Evolutionary conservation across 2,329 filamentous ascomycete species (phyloP), one percentile per base, ranked within the genome.

Genomic region (Epichloe gansuensis): DNA sequence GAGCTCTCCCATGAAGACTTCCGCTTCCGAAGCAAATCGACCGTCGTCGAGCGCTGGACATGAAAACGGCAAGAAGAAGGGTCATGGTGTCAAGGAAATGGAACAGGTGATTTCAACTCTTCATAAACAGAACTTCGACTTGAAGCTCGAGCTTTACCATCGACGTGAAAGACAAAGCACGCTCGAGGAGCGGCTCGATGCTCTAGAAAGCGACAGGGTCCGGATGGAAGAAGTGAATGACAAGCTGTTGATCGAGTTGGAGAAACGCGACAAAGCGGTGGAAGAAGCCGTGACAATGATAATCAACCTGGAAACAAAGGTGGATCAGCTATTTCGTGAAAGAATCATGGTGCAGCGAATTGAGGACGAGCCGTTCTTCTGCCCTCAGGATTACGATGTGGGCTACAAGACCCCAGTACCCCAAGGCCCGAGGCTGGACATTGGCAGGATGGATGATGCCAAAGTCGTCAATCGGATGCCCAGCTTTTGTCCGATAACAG

Each of bases 91-190:
- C 6, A 83, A 84, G 62, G 83, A 86, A 59, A 82, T 85, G 71
- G 83, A 88, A 64, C 73, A 81, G 69, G 79, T 82, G 51, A 69
- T 88, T 50, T 85, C 84, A 4, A 82, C 74, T 1, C 68, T 88
- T 23, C 81, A 84, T 64, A 89, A 89, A 63, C 80, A 87, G 67
- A 89, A 88, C 61, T 89, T 88, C 59, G 84, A 87, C 58, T 73
- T 89, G 43, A 88, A 89, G 65, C 72, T 88, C 35, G 84, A 88
- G 62, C 67, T 89, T 1, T 86, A 78, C 59, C 83, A 88, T 61
- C 76, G 83, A 6, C 75, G 85, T 31, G 79, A 88, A 65, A 75
- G 77, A 51, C 82, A 85, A 60, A 74, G 73, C 8, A 70, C 69
- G 23, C 61, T 88, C 37, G 82, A 87, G 61, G 72, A 76, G 37